Conservation (phyloP, 2,329 filamentous ascomycete genomes). For the Arthrocladium fulminans region DNA sequence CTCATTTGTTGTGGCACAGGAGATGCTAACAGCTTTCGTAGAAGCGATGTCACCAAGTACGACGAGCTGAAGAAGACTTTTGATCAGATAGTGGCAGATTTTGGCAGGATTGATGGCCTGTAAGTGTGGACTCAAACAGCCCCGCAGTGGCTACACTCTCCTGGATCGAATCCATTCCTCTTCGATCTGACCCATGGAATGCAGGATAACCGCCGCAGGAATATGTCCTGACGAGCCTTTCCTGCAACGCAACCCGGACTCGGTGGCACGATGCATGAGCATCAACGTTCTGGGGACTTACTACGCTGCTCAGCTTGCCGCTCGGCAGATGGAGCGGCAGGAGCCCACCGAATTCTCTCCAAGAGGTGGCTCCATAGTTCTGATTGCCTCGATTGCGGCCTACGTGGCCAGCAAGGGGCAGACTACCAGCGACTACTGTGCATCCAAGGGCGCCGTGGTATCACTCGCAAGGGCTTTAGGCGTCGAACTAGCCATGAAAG, state of each 20-base stretch:
- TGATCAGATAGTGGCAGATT: too few species aligned
- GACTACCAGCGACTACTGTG: constrained; percentile 14
- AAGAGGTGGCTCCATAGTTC: constrained; percentile 13
- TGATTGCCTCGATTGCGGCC: constrained; percentile 17
- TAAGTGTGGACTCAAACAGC: too few species aligned
- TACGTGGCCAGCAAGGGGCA: constrained; percentile 14
- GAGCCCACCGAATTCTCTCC: constrained; percentile 31
- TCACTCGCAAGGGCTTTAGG: constrained; percentile 30
- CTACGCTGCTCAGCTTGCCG: constrained; percentile 41
- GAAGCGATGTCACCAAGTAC: too few species aligned
- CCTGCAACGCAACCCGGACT: constrained; percentile 35
- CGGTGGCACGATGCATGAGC: constrained; percentile 33
- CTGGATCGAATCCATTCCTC: not conserved
- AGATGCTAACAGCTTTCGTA: too few species aligned
- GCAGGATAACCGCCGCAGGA: constrained; percentile 26
- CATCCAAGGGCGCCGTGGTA: constrained; percentile 34
- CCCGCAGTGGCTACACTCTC: too few species aligned
- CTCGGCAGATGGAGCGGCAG: constrained; percentile 43
- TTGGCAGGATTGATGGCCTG: too few species aligned
- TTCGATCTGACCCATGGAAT: not conserved
- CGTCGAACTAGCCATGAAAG: constrained; percentile 43
- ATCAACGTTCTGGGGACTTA: constrained; percentile 40
- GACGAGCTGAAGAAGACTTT: too few species aligned
- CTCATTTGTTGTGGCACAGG: too few species aligned
- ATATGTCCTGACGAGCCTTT: constrained; percentile 39